Evolutionary conservation across 345 rosid species (phyloP), one percentile per base, ranked within the genome.

Genomic region (Mangifera indica): DNA sequence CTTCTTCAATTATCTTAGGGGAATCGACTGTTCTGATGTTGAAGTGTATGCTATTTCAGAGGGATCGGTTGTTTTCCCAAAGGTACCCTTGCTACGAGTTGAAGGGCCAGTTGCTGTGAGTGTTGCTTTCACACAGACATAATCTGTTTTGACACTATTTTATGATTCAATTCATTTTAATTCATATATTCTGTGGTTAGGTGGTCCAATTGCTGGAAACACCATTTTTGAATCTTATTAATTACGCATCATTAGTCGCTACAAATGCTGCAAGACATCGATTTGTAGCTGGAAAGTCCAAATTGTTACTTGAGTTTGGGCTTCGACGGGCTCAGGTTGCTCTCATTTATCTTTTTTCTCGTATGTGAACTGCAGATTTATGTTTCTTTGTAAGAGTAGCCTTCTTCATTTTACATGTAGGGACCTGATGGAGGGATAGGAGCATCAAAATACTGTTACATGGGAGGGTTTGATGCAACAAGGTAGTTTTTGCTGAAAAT

Each of bases 391-490:
- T 83, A 48, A 77, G 73, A 78, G 20, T 46, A 18, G 74, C 17
- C 29, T 42, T 66, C 24, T 61, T 51, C 44, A 63, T 72, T 64
- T 54, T 78, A 73, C 63, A 52, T 72, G 51, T 66, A 90, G 99
- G 99, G 99, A 65, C 99, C 99, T 9, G 99, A 95, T 81, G 99
- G 99, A 6, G 98, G 91, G 24, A 81, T 95, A 71, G 76, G 91
- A 2, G 98, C 99, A 61, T 95, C 99, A 14, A 93, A 87, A 45
- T 95, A 95, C 73, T 86, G 98, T 79, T 95, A 95, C 67, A 71
- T 93, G 46, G 99, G 99, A 81, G 99, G 99, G 66, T 93, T 95
- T 84, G 99, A 95, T 74, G 94, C 98, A 22, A 93, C 99, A 54
- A 93, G 98, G 98, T 84, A 84, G 71, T 65, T 76, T 59, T 46